Evolutionary conservation across 2,329 filamentous ascomycete genomes (phyloP).

Genomic region (Neonectria sp.): DNA sequence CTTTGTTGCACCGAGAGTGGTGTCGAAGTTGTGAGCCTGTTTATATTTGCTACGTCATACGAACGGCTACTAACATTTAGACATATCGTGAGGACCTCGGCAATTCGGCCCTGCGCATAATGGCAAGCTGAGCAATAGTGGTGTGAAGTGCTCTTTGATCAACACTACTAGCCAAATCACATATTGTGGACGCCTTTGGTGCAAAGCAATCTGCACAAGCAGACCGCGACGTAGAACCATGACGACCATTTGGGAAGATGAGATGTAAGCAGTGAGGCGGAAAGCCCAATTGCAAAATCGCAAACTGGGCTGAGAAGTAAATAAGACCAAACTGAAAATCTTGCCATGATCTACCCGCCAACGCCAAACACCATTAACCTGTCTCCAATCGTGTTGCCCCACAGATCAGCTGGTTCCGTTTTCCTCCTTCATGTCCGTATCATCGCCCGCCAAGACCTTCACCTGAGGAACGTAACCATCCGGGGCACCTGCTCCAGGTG

Average conservation of each 20-base stretch:
- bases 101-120: neutral
- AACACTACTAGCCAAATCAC: neutral
- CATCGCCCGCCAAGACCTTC: conserved; percentile 75
- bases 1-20: neutral
- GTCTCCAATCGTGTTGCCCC: conserved; percentile 42
- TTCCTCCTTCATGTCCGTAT: conserved; percentile 73
- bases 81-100: neutral
- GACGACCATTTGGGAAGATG: conserved; percentile 94
- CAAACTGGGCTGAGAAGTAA: conserved; percentile 4
- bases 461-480: conserved; percentile 74
- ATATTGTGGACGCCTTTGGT: conserved; percentile 79
- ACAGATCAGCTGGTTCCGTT: conserved; percentile 54
- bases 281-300: conserved; percentile 6
- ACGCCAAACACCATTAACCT: conserved; percentile 57
- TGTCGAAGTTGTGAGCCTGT: neutral
- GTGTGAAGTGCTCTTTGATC: neutral
- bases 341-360: conserved; percentile 33
- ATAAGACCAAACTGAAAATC: conserved; percentile 34
- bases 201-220: conserved; percentile 86
- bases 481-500: conserved; percentile 77
- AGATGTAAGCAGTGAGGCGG: conserved; percentile 55
- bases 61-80: neutral
- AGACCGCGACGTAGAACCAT: conserved; percentile 88
- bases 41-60: neutral
- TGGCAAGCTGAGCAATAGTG: neutral